Base-by-base conservation (phyloP, 2,329 filamentous ascomycete genomes). In the Didymella exigua region DNA sequence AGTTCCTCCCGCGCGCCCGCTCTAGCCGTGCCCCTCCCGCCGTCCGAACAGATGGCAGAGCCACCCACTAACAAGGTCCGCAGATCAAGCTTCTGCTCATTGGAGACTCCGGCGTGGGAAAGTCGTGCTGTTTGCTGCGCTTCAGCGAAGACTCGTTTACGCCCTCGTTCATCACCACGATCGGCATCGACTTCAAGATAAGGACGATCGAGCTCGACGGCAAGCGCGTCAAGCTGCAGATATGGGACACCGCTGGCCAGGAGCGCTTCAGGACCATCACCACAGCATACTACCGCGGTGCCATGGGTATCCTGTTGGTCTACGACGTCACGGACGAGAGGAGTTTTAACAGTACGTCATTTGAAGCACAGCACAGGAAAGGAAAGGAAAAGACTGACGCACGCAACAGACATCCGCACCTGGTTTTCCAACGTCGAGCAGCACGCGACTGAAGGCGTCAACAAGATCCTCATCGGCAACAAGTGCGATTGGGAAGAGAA, bases 401-500 rank as follows among this genome's bases (percentile, higher is more conserved):
- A 8, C 9, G 13, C 31, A 38, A 40, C 73, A 98, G 95, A 99
- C 80, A 99, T 99, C 77, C 89, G 93, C 73, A 98, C 95, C 65
- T 99, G 95, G 95, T 99, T 99, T 81, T 93, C 93, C 74, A 98
- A 99, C 79, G 93, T 97, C 68, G 93, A 97, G 77, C 93, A 96
- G 78, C 93, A 99, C 80, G 95, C 95, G 55, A 96, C 91, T 70
- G 95, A 98, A 80, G 95, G 95, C 71, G 95, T 99, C 74, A 97
- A 98, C 86, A 99, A 98, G 84, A 98, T 99, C 74, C 86, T 99
- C 65, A 97, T 99, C 67, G 95, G 95, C 76, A 99, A 99, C 85
- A 99, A 99, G 81, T 99, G 95, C 81, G 95, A 99, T 79, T 98
- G 95, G 95, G 95, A 98, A 79, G 95, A 99, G 81, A 98, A 98